phyloP scores from a whole-genome alignment of 352 stramenopile genomes.

The Phytopythium oedochilum region DNA sequence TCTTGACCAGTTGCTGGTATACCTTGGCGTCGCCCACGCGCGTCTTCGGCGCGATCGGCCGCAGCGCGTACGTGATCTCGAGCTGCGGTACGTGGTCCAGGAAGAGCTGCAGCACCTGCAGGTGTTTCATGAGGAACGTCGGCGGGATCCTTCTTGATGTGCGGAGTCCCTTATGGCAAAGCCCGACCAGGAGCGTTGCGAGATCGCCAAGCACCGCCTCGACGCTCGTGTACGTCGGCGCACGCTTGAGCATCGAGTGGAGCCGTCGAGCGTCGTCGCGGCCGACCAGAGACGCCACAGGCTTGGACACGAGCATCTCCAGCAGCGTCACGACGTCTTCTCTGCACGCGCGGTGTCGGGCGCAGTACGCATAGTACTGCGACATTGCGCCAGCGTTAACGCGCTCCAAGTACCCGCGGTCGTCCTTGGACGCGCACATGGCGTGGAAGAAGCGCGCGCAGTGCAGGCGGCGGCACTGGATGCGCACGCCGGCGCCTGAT shows the following conservation, averaged over 20 bases:
- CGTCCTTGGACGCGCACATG: constrained; percentile 40
- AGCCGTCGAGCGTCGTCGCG: constrained; percentile 52
- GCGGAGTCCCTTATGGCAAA: constrained; percentile 48
- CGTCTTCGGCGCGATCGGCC: constrained; percentile 12
- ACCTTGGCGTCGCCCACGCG: constrained; percentile 48
- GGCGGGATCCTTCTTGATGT: constrained; percentile 42
- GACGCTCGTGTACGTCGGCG: constrained; percentile 32
- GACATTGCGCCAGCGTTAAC: constrained; percentile 19
- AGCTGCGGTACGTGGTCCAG: constrained; percentile 62
- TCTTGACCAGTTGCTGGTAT: constrained; percentile 38
- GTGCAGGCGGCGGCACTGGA: constrained; percentile 53
- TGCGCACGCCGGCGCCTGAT: constrained; percentile 26
- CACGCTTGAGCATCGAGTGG: constrained; percentile 32
- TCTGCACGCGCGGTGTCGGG: constrained; percentile 39
- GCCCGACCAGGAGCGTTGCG: constrained; percentile 32
- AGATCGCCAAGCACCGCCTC: constrained; percentile 37
- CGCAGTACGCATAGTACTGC: constrained; percentile 62
- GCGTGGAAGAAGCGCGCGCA: constrained; percentile 63
- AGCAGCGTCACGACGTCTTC: constrained; percentile 39
- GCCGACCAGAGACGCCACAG: constrained; percentile 38
- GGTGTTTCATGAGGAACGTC: constrained; percentile 50
- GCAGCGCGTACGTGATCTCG: constrained; percentile 43
- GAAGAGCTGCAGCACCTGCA: constrained; percentile 69
- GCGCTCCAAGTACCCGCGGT: constrained; percentile 32
- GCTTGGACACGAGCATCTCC: constrained; percentile 48